Evolutionary conservation across 2,329 filamentous ascomycete species (phyloP).

Genomic region (Didymella segeticola): DNA sequence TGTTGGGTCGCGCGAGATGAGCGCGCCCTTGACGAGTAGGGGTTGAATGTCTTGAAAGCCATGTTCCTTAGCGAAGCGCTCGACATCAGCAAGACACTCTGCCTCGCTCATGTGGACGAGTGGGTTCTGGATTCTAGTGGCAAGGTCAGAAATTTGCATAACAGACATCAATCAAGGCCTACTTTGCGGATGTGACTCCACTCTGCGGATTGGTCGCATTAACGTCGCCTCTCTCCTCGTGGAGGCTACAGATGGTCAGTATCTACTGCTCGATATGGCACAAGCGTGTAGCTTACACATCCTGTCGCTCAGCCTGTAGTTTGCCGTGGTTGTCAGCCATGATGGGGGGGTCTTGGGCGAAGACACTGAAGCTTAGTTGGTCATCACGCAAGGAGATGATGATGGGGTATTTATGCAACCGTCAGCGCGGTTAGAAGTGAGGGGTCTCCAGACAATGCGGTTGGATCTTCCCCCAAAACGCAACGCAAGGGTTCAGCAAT

Average conservation of each 20-base stretch:
- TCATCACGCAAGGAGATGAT: neutral
- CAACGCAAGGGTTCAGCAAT: constrained; percentile 1
- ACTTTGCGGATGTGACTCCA: constrained; percentile 15
- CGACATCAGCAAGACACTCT: constrained; percentile 60
- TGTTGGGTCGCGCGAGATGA: constrained; percentile 52
- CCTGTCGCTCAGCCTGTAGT: constrained; percentile 19
- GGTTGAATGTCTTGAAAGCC: constrained; percentile 55
- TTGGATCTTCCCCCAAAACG: neutral
- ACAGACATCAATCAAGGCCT: neutral
- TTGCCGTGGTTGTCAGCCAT: constrained; percentile 17
- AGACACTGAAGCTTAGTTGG: neutral
- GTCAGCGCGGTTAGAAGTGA: constrained; percentile 1
- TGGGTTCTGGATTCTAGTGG: constrained; percentile 28
- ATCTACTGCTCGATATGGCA: neutral
- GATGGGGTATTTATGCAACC: constrained; percentile 1
- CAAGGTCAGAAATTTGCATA: too few relatives aligned
- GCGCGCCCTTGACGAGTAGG: constrained; percentile 56
- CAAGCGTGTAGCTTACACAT: constrained; percentile 14
- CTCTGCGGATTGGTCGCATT: constrained; percentile 11
- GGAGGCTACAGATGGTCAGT: constrained; percentile 13
- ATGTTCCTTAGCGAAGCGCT: constrained; percentile 57
- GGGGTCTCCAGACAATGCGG: constrained; percentile 1
- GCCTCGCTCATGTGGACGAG: constrained; percentile 24
- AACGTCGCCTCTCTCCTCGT: constrained; percentile 16
- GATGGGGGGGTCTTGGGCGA: neutral